A percentile compares a stretch with the other conserved stretches of the same genome.
phyloP scores from a whole-genome alignment of 73 alveolate genomes.

The Stentor coeruleus region DNA sequence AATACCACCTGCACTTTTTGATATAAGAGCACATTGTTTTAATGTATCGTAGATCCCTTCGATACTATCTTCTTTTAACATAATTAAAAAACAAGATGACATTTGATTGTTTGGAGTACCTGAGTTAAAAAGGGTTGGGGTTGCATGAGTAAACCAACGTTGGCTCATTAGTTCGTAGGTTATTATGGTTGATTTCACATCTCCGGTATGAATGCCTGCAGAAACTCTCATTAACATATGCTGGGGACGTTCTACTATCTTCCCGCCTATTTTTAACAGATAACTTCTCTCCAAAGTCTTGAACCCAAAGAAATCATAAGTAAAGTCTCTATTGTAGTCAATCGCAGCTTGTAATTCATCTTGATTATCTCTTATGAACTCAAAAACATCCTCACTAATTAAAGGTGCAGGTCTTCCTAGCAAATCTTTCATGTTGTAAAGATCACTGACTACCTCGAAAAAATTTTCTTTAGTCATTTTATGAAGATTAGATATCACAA shows the following conservation, averaged over 20 bases:
- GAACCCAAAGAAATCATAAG: conserved; percentile 93
- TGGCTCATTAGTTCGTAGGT: conserved; percentile 66
- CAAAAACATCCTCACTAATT: conserved; percentile 62
- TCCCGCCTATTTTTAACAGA: conserved; percentile 65
- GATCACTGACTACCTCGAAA: too few relatives aligned
- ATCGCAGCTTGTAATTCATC: too few relatives aligned
- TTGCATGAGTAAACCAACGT: conserved; percentile 91
- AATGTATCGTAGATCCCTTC: conserved; percentile 83
- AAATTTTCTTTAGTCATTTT: conserved; percentile 77
- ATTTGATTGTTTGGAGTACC: conserved; percentile 91
- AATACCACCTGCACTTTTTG: conserved; percentile 93
- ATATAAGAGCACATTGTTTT: conserved; percentile 77
- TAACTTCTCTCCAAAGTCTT: conserved; percentile 91
- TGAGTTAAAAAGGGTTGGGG: conserved; percentile 93
- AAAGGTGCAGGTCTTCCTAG: conserved; percentile 62
- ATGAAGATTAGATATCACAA: conserved; percentile 85
- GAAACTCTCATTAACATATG: conserved; percentile 85
- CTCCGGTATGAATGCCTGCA: conserved; percentile 75
- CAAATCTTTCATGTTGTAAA: too few relatives aligned
- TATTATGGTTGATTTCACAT: conserved; percentile 63
- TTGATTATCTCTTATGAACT: conserved; percentile 17
- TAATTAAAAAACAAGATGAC: conserved; percentile 61
- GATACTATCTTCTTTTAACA: conserved; percentile 84
- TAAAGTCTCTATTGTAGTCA: conserved; percentile 65
- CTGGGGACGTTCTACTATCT: conserved; percentile 82